phyloP scores from a whole-genome alignment of 345 rosid genomes.

The Acer yangbiense region DNA sequence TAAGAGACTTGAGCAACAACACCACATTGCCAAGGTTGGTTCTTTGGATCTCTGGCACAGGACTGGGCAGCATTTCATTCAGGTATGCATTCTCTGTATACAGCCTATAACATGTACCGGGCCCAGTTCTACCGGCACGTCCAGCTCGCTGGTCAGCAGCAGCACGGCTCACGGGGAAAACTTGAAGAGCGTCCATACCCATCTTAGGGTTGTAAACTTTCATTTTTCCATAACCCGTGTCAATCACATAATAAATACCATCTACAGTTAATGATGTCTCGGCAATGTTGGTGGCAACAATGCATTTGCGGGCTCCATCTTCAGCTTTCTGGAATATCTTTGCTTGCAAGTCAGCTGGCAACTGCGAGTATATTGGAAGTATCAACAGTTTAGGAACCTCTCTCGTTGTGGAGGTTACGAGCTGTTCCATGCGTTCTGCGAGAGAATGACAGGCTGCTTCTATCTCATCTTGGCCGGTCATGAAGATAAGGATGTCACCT shows the following conservation, averaged over 20 bases:
- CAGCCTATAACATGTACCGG: conserved; percentile 93
- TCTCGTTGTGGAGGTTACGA: conserved; percentile 63
- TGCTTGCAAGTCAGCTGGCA: conserved; percentile 98
- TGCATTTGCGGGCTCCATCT: conserved; percentile 97
- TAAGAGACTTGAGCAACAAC: conserved; percentile 86
- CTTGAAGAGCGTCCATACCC: conserved; percentile 99
- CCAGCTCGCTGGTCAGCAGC: conserved; percentile 99
- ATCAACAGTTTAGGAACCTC: conserved; percentile 76
- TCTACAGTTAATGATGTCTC: conserved; percentile 98
- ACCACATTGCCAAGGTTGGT: conserved; percentile 98
- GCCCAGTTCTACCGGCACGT: conserved; percentile 99
- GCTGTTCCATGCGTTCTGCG: conserved; percentile 92
- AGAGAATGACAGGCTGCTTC: conserved; percentile 93
- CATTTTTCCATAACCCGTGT: conserved; percentile 97
- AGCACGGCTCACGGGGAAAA: conserved; percentile 95
- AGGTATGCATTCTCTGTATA: conserved; percentile 91
- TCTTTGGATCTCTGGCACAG: conserved; percentile 97
- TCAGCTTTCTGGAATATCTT: conserved; percentile 94
- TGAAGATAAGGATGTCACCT: conserved; percentile 96
- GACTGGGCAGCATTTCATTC: conserved; percentile 86
- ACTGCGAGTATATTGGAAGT: conserved; percentile 95
- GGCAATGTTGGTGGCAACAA: conserved; percentile 97
- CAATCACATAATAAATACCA: conserved; percentile 93
- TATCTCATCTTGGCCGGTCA: conserved; percentile 99
- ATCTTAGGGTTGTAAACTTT: conserved; percentile 96